Conservation (phyloP, 2,329 filamentous ascomycete genomes). For the Diaporthe aspalathi region DNA sequence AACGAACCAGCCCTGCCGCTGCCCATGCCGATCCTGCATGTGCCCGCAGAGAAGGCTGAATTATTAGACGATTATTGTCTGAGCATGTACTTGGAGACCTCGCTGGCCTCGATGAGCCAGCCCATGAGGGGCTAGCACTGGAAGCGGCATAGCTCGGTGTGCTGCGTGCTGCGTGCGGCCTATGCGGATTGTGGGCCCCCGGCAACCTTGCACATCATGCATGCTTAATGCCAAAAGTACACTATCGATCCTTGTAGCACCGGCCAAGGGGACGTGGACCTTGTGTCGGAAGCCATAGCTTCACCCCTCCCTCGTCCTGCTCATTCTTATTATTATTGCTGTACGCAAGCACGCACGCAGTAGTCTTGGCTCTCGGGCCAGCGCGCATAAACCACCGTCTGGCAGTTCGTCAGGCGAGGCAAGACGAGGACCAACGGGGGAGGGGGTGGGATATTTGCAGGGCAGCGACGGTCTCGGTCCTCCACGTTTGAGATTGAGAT, state of each 20-base stretch:
- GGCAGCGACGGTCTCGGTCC: slow-evolving; percentile 21
- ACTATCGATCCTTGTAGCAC: slow-evolving; percentile 12
- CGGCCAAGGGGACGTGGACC: slow-evolving; percentile 9
- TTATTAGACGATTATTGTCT: slow-evolving; percentile 12
- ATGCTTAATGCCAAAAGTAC: background rate
- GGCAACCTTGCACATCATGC: background rate
- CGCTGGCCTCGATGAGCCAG: too few species aligned
- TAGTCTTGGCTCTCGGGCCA: slow-evolving; percentile 24
- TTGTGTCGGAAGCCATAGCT: slow-evolving; percentile 22
- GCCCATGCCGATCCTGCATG: slow-evolving; percentile 33
- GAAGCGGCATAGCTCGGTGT: background rate
- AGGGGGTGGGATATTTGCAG: slow-evolving; percentile 17
- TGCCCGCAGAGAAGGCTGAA: background rate
- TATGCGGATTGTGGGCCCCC: slow-evolving; percentile 2
- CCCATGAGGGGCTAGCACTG: too few species aligned
- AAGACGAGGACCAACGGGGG: slow-evolving; percentile 4
- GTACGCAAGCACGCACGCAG: too few species aligned
- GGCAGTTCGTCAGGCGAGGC: slow-evolving; percentile 1
- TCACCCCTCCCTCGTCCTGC: too few species aligned
- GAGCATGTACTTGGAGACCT: too few species aligned
- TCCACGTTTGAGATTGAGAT: slow-evolving; percentile 32
- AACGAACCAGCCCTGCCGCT: slow-evolving; percentile 16
- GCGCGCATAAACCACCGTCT: slow-evolving; percentile 23
- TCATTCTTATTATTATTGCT: background rate
- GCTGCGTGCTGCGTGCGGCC: slow-evolving; percentile 7